Evolutionary conservation across 768 basidiomycete species (phyloP).

Genomic region (Pholiota conissans): DNA sequence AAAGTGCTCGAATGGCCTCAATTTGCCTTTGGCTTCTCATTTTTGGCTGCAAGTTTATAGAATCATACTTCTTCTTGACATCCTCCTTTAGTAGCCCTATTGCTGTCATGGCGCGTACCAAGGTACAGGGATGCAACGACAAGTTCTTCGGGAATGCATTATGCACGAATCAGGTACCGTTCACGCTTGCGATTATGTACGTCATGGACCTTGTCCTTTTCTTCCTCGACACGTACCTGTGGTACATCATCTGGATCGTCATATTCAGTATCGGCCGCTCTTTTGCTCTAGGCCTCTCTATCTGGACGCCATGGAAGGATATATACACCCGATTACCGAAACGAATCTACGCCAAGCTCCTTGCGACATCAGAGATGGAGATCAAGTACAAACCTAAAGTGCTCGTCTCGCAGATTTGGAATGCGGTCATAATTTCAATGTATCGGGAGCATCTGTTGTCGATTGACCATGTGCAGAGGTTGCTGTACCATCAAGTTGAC

Average conservation of each 20-base stretch:
- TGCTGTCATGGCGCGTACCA: constrained; percentile 94
- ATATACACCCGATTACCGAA: constrained; percentile 96
- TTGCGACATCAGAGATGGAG: constrained; percentile 98
- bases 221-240: constrained; percentile 99
- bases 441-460: constrained; percentile 97
- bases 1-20: constrained; percentile 77
- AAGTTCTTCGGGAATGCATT: constrained; percentile 76
- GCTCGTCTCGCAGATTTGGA: constrained; percentile 98
- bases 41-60: constrained; percentile 94
- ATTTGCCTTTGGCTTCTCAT: constrained; percentile 88
- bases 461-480: constrained; percentile 96
- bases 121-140: constrained; percentile 88
- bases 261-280: constrained; percentile 90
- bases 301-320: constrained; percentile 99
- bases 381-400: constrained; percentile 99
- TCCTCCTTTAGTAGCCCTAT: constrained; percentile 96
- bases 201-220: constrained; percentile 97
- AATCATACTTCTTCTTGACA: constrained; percentile 98
- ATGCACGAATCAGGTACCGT: constrained; percentile 91
- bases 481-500: constrained; percentile 96
- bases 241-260: constrained; percentile 99
- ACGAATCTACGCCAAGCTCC: constrained; percentile 94
- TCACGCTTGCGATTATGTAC: constrained; percentile 98
- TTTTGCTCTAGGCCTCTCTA: constrained; percentile 90
- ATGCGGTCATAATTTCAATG: constrained; percentile 99